Percentiles rank a stretch among this genome's conserved stretches.
phyloP scores from a whole-genome alignment of 176 grass and related monocot genomes.

The Aegilops tauschii region DNA sequence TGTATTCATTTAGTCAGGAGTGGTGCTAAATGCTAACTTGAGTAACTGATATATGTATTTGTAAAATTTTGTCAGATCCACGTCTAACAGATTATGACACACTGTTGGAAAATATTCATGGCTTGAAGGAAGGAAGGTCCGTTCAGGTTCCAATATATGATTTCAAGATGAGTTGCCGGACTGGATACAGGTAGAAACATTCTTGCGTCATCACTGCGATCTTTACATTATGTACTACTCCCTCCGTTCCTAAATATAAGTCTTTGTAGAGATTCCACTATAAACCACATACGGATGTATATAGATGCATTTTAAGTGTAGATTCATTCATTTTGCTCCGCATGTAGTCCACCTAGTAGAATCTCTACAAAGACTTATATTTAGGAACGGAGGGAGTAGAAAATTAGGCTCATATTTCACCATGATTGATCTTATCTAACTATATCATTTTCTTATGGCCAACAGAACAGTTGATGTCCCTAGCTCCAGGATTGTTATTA shows the following conservation, averaged over 20 bases:
- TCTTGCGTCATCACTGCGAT: conserved; percentile 6
- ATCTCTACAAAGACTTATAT: too few species aligned
- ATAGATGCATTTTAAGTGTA: too few species aligned
- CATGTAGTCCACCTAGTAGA: too few species aligned
- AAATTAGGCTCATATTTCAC: conserved; percentile 11
- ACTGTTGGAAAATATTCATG: conserved; percentile 90
- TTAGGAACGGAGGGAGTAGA: neutral
- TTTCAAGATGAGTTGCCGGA: conserved; percentile 88
- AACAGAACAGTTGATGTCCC: conserved; percentile 89
- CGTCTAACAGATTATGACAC: conserved; percentile 92
- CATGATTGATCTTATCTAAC: conserved; percentile 19
- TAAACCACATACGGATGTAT: too few species aligned
- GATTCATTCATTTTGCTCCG: too few species aligned
- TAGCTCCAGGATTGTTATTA: conserved; percentile 78
- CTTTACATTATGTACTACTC: conserved; percentile 9
- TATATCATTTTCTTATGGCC: conserved; percentile 15
- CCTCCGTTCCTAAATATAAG: too few species aligned
- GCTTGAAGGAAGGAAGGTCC: conserved; percentile 72
- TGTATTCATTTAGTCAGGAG: neutral
- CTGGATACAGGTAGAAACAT: conserved; percentile 64
- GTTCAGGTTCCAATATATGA: conserved; percentile 99
- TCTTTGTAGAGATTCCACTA: too few species aligned
- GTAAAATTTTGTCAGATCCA: conserved; percentile 68
- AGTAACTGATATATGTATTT: conserved; percentile 16
- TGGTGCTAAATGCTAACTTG: neutral